These are phyloP conservation scores for Symbiotaphrina buchneri DNA, from an alignment of 495 filamentous ascomycete species.

Conservation along the genomic window DNA sequence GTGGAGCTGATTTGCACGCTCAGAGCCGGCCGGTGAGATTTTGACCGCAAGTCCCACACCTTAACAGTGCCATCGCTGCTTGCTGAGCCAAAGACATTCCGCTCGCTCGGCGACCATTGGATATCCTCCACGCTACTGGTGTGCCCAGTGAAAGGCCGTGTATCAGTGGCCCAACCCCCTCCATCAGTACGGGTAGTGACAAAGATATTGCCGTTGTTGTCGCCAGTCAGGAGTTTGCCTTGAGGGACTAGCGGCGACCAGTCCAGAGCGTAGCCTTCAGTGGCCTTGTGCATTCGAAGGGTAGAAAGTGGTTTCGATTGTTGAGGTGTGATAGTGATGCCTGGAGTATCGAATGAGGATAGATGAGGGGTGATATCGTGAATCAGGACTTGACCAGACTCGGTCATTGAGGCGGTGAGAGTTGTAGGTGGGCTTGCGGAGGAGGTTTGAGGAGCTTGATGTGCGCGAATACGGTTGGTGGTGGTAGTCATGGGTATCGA, in stretches of 20 bases:
- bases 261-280: constrained; percentile 82
- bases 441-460: constrained; percentile 49
- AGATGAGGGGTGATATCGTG: constrained; percentile 84
- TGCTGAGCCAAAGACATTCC: constrained; percentile 78
- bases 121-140: constrained; percentile 75
- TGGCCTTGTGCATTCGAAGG: constrained; percentile 65
- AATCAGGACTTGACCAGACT: constrained; percentile 70
- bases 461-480: constrained; percentile 76
- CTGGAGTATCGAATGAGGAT: constrained; percentile 61
- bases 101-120: constrained; percentile 86
- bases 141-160: constrained; percentile 60
- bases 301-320: constrained; percentile 72
- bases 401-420: constrained; percentile 75
- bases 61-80: constrained; percentile 86
- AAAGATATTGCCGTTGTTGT: constrained; percentile 78
- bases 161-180: constrained; percentile 70
- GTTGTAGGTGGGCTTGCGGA: constrained; percentile 50
- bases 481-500: constrained; percentile 65
- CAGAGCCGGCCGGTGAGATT: constrained; percentile 63
- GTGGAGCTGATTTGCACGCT: constrained; percentile 62
- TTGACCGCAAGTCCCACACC: constrained; percentile 84
- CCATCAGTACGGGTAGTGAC: constrained; percentile 64
- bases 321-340: constrained; percentile 51
- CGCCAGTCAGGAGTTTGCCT: constrained; percentile 79
- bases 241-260: constrained; percentile 62